Evolutionary conservation across 2,329 filamentous ascomycete species (phyloP), one percentile per base, ranked within the genome.

Genomic region (Aspergillus sp.): DNA sequence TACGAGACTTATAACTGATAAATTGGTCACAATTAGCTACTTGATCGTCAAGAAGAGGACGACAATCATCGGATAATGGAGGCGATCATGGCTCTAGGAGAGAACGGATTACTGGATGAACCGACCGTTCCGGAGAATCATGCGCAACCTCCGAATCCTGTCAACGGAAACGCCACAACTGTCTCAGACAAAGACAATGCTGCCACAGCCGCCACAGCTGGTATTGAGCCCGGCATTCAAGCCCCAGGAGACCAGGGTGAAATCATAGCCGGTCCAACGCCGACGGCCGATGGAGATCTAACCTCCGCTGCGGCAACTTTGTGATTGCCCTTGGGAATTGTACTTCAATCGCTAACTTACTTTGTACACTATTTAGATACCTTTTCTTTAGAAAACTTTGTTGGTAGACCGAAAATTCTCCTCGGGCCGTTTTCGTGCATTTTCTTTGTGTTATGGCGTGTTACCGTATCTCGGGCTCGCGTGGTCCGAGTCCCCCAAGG

Each of bases 41-140:
- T 74, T 38, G 67, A 65, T 30, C 67, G 66, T 43, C 68, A 74
- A 55, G 64, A 65, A 45, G 65, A 70, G 47, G 70, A 74, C 25
- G 67, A 71, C 32, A 60, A 70, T 46, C 66, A 62, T 41, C 66
- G 61, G 38, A 61, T 69, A 9, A 69, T 74, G 65, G 62, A 67
- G 51, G 66, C 66, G 38, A 74, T 75, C 48, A 52, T 59, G 45
- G 68, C 61, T 61, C 55, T 75, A 6, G 72, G 72, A 1, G 64
- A 72, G 39, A 63, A 65, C 42, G 70, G 71, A 27, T 39, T 68
- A 37, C 60, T 74, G 17, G 64, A 67, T n/a, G 41, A 27, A 19
- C 41, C 41, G 23, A 20, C 20, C 22, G 13, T 19, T 39, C 10
- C 37, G 15, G 2, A 39, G 37, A 20, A 19, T 39, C 37, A 39